phyloP scores from a whole-genome alignment of 352 stramenopile genomes.

The Halophytophthora batemanensis region DNA sequence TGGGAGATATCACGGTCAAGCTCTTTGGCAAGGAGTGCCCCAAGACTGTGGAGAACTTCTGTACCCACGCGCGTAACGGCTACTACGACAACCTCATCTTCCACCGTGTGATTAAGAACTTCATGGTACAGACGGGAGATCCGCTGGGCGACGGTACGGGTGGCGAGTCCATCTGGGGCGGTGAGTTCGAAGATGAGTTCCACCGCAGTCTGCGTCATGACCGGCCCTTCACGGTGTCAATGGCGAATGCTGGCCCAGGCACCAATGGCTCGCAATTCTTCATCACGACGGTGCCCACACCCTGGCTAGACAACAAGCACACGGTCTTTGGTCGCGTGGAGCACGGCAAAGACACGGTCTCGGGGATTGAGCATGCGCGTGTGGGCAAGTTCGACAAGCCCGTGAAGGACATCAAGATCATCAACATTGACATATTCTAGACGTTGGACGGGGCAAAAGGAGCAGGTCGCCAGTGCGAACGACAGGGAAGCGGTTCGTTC shows the following conservation, averaged over 20 bases:
- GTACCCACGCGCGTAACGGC: constrained; percentile 92
- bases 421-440: constrained; percentile 88
- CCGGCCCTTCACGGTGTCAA: constrained; percentile 97
- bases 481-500: too few species aligned
- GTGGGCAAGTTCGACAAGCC: constrained; percentile 84
- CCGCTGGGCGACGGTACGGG: constrained; percentile 96
- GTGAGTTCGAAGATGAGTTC: constrained; percentile 99
- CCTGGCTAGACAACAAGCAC: constrained; percentile 97
- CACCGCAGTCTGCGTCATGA: constrained; percentile 93
- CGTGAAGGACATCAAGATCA: constrained; percentile 81
- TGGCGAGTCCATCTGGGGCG: constrained; percentile 98
- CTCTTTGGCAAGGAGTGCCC: constrained; percentile 95
- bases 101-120: constrained; percentile 99
- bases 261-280: constrained; percentile 96
- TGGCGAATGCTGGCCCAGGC: constrained; percentile 93
- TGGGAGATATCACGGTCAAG: constrained; percentile 98
- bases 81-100: constrained; percentile 99
- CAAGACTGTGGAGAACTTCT: constrained; percentile 98
- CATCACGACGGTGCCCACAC: constrained; percentile 97
- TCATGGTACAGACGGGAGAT: constrained; percentile 98
- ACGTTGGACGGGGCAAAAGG: too few species aligned
- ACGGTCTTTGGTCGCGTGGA: constrained; percentile 92
- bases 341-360: constrained; percentile 96
- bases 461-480: too few species aligned
- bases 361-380: constrained; percentile 91